Percentiles rank a stretch among this genome's conserved stretches.
phyloP scores from a whole-genome alignment of 2,329 filamentous ascomycete genomes.

The Calonectria ilicicola region DNA sequence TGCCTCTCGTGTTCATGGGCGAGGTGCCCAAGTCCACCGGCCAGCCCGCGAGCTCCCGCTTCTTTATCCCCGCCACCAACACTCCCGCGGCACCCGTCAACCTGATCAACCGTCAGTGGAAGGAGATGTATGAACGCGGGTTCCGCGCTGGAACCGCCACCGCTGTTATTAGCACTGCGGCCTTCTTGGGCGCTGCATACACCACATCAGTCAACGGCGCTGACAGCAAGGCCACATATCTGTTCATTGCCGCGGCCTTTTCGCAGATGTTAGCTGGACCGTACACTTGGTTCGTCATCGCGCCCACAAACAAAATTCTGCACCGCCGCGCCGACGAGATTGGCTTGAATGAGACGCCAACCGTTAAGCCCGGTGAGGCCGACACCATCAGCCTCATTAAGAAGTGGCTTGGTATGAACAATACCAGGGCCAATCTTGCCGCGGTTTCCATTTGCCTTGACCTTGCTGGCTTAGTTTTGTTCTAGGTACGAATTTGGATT shows the following conservation, averaged over 20 bases:
- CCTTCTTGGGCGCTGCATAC: neutral
- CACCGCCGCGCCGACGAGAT: slow-evolving; percentile 5
- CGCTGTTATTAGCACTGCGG: neutral
- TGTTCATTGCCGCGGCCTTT: neutral
- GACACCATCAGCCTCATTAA: slow-evolving; percentile 1
- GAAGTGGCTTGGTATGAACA: neutral
- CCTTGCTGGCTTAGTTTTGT: neutral
- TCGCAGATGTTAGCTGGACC: neutral
- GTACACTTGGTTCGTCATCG: neutral
- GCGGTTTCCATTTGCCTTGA: neutral
- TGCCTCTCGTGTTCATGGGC: neutral
- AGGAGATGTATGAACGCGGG: neutral
- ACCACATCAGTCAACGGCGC: neutral
- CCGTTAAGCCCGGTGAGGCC: neutral
- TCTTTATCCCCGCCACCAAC: neutral
- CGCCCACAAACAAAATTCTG: neutral
- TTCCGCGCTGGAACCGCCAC: neutral
- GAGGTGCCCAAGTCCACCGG: neutral
- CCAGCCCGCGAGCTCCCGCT: slow-evolving; percentile 4
- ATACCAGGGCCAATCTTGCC: neutral
- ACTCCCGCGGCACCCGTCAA: neutral
- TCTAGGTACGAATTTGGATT: neutral
- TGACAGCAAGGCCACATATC: neutral
- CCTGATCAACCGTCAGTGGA: slow-evolving; percentile 4
- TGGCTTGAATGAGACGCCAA: neutral